Conservation (phyloP, 768 basidiomycete species). For the Plicaturopsis crispa region DNA sequence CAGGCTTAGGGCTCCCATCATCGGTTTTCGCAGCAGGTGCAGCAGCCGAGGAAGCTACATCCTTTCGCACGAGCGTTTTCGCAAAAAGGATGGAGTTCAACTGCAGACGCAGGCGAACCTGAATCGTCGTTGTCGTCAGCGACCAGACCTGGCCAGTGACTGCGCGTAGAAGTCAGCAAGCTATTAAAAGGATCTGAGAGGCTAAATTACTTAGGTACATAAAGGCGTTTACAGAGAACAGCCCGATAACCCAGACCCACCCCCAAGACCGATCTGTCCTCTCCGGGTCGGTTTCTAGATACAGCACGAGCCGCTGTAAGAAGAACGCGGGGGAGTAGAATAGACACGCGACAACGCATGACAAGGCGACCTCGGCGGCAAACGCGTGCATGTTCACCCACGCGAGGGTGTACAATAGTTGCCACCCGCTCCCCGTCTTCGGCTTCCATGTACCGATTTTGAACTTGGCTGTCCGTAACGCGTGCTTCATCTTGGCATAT, state of each 20-base stretch:
- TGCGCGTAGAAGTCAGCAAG: slow-evolving; percentile 19
- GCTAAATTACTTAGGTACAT: slow-evolving; percentile 30
- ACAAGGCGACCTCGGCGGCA: slow-evolving; percentile 36
- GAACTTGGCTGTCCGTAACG: slow-evolving; percentile 43
- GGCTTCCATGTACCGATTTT: slow-evolving; percentile 53
- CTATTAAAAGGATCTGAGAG: background rate
- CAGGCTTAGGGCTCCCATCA: background rate
- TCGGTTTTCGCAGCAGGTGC: slow-evolving; percentile 4
- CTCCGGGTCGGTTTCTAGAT: slow-evolving; percentile 56
- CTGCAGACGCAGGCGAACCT: slow-evolving; percentile 65
- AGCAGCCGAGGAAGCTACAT: slow-evolving; percentile 60
- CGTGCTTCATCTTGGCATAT: slow-evolving; percentile 56
- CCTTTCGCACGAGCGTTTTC: slow-evolving; percentile 83
- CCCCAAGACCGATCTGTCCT: slow-evolving; percentile 61
- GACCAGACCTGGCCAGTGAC: slow-evolving; percentile 70
- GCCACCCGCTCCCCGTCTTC: slow-evolving; percentile 54
- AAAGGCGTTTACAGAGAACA: slow-evolving; percentile 37
- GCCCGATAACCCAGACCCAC: slow-evolving; percentile 57
- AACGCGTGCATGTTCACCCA: slow-evolving; percentile 44
- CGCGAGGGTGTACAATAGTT: slow-evolving; percentile 52
- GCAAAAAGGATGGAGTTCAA: slow-evolving; percentile 80
- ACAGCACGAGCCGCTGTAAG: slow-evolving; percentile 49
- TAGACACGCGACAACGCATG: slow-evolving; percentile 47
- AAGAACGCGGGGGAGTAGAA: slow-evolving; percentile 66
- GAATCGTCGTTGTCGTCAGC: slow-evolving; percentile 57